These are phyloP conservation scores for Hanseniaspora nectarophila DNA, from an alignment of 805 yeast species.

Conservation along the genomic window DNA sequence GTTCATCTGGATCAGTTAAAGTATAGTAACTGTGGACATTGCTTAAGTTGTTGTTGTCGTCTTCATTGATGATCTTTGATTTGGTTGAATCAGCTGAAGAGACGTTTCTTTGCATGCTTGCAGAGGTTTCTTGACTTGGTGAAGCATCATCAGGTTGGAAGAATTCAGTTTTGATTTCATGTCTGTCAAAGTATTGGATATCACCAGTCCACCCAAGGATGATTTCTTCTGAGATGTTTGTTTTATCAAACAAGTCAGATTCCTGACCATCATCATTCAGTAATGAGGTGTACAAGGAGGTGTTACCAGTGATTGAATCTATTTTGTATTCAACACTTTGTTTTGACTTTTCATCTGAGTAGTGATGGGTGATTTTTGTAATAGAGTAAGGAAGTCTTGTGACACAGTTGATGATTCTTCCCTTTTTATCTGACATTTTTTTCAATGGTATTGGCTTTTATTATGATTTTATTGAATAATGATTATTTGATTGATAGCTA, in stretches of 20 bases:
- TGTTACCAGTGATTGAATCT: slow-evolving; percentile 62
- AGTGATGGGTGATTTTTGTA: slow-evolving; percentile 12
- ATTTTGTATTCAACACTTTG: slow-evolving; percentile 38
- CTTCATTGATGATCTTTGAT: slow-evolving; percentile 7
- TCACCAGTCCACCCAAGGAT: slow-evolving; percentile 96
- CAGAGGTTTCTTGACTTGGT: not conserved
- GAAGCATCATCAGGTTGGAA: not conserved
- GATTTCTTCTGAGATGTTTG: slow-evolving; percentile 76
- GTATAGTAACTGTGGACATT: slow-evolving; percentile 14
- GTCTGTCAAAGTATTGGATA: slow-evolving; percentile 30
- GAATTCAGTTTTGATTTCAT: slow-evolving; percentile 14
- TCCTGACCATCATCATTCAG: slow-evolving; percentile 21
- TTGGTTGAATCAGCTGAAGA: not conserved
- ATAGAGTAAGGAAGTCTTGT: slow-evolving; percentile 29
- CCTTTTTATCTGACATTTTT: not conserved
- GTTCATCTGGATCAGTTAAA: slow-evolving; percentile 15
- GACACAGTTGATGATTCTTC: slow-evolving; percentile 29
- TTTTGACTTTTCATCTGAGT: not conserved
- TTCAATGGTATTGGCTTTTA: too few species aligned
- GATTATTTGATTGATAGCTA: not conserved
- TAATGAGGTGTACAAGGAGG: slow-evolving; percentile 71
- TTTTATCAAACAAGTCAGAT: slow-evolving; percentile 29
- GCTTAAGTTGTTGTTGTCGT: slow-evolving; percentile 8
- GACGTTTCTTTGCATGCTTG: not conserved
- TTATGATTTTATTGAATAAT: not conserved